Evolutionary conservation across 306 rosid genomes (phyloP).

Genomic region (Malus asiatica): DNA sequence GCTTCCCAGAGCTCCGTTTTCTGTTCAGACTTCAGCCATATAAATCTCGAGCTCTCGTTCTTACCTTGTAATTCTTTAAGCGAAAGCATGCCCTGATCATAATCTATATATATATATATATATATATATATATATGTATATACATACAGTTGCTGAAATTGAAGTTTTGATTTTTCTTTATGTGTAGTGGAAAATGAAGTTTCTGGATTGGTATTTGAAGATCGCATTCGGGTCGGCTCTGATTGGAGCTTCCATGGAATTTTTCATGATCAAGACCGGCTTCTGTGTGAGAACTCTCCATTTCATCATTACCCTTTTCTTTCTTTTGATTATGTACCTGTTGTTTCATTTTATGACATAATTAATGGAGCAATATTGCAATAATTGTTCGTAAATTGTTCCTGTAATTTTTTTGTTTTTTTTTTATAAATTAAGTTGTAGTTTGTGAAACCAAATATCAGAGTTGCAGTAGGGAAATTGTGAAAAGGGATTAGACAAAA

Average conservation of each 20-base stretch:
- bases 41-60: background rate
- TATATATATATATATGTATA: no score
- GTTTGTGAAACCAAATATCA: background rate
- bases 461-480: background rate
- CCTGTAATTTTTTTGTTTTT: background rate
- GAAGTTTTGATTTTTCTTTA: background rate
- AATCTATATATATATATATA: background rate
- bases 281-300: constrained; percentile 80
- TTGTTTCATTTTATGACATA: background rate
- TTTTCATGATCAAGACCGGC: constrained; percentile 85
- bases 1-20: background rate
- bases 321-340: background rate
- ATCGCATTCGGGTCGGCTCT: constrained; percentile 64
- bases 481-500: background rate
- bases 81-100: background rate
- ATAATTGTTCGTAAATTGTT: background rate
- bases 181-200: constrained; percentile 51
- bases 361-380: background rate
- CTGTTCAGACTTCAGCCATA: background rate
- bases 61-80: background rate
- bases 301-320: constrained; percentile 5
- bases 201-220: constrained; percentile 84
- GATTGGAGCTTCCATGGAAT: constrained; percentile 86
- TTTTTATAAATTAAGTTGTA: background rate
- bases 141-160: background rate